Evolutionary conservation across 2,329 filamentous ascomycete genomes (phyloP).

Genomic region (Sporothrix brunneoviolacea): DNA sequence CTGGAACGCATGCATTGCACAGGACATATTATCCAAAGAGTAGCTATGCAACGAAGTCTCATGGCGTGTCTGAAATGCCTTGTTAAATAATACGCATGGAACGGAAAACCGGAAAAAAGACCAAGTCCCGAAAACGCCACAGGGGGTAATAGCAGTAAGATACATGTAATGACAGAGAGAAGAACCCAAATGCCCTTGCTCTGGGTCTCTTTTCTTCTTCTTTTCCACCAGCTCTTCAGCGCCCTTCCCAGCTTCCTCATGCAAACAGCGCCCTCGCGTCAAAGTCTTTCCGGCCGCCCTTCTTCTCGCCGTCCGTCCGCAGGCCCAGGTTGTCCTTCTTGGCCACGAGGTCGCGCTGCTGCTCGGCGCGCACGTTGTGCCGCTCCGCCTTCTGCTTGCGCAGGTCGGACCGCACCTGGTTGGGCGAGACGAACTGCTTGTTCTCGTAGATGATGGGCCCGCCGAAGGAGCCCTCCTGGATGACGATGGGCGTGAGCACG

Average conservation of each 20-base stretch:
- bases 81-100: too few relatives aligned
- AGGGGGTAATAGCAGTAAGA: too few relatives aligned
- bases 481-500: slow-evolving; percentile 88
- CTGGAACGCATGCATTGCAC: too few relatives aligned
- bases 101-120: too few relatives aligned
- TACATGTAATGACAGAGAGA: background rate
- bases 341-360: slow-evolving; percentile 61
- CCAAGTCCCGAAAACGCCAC: too few relatives aligned
- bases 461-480: slow-evolving; percentile 90
- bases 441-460: slow-evolving; percentile 98
- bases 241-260: too few relatives aligned
- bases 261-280: slow-evolving; percentile 73
- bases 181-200: too few relatives aligned
- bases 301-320: slow-evolving; percentile 56
- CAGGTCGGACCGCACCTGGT: slow-evolving; percentile 82
- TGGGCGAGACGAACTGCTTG: slow-evolving; percentile 92
- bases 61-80: too few relatives aligned
- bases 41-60: too few relatives aligned
- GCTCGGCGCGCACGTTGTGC: slow-evolving; percentile 71
- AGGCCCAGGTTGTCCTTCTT: slow-evolving; percentile 75
- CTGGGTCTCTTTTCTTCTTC: background rate
- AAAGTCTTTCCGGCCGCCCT: slow-evolving; percentile 59
- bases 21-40: background rate
- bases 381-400: slow-evolving; percentile 67
- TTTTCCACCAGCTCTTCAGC: too few relatives aligned